These are phyloP conservation scores for Aspergillus viridinutans DNA, from an alignment of 2,329 filamentous ascomycete genomes.

Conservation along the genomic window DNA sequence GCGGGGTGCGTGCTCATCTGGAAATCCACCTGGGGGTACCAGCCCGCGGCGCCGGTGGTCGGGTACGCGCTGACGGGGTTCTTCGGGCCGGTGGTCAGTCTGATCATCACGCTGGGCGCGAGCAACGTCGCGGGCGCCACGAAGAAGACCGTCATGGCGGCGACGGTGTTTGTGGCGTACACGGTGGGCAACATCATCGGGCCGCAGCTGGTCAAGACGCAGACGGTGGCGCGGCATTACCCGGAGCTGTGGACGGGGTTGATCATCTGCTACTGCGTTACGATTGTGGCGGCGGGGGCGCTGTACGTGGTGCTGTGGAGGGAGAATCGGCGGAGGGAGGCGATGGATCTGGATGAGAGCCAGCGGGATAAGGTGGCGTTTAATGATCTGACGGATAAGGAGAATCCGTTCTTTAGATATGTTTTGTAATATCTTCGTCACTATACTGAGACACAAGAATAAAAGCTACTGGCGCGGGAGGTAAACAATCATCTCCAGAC, in stretches of 20 bases:
- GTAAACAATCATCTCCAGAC: conserved; percentile 46
- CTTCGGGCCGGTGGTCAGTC: conserved; percentile 66
- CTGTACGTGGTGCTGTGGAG: conserved; percentile 57
- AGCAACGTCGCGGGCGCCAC: conserved; percentile 71
- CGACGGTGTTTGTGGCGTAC: conserved; percentile 70
- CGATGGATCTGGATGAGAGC: conserved; percentile 51
- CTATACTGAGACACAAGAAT: not conserved
- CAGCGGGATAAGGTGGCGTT: conserved; percentile 64
- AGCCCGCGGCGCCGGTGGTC: conserved; percentile 61
- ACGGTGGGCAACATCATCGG: conserved; percentile 74
- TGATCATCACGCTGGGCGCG: conserved; percentile 56
- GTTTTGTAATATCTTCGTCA: conserved; percentile 34
- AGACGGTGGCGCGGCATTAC: conserved; percentile 63
- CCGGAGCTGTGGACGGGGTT: conserved; percentile 67
- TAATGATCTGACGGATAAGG: conserved; percentile 63
- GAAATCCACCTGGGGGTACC: conserved; percentile 61
- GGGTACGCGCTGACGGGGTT: conserved; percentile 71
- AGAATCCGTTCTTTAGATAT: conserved; percentile 66
- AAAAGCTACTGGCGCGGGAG: not conserved
- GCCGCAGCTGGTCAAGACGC: conserved; percentile 65
- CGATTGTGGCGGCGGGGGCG: conserved; percentile 53
- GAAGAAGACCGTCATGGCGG: conserved; percentile 73
- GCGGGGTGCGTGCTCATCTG: conserved; percentile 71
- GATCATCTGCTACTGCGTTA: conserved; percentile 65
- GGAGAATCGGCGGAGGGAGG: conserved; percentile 55